phyloP scores from a whole-genome alignment of 2,329 filamentous ascomycete species.

The Exophiala oligosperma region DNA sequence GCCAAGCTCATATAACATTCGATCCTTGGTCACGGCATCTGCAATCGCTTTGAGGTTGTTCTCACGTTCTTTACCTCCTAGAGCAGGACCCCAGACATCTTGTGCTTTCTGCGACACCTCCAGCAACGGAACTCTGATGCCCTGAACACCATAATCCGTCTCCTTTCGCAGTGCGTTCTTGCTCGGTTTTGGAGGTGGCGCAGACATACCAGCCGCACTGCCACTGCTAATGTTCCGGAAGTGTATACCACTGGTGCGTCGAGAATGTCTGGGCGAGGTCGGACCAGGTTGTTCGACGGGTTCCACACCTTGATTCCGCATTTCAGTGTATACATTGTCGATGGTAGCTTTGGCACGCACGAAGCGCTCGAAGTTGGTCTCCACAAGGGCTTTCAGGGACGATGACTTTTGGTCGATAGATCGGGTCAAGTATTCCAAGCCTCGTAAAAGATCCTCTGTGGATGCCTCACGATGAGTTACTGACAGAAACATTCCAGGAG shows the following conservation, averaged over 20 bases:
- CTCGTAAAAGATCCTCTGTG: slow-evolving; percentile 75
- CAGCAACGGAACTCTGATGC: slow-evolving; percentile 82
- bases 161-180: slow-evolving; percentile 93
- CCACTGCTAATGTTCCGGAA: slow-evolving; percentile 57
- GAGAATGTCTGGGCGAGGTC: slow-evolving; percentile 53
- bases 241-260: slow-evolving; percentile 61
- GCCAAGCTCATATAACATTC: slow-evolving; percentile 78
- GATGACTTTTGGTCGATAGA: slow-evolving; percentile 98
- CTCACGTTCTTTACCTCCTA: slow-evolving; percentile 89
- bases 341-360: slow-evolving; percentile 97
- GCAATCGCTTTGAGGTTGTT: slow-evolving; percentile 79
- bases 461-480: slow-evolving; percentile 86
- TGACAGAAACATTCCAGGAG: slow-evolving; percentile 83
- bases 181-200: slow-evolving; percentile 58
- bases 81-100: slow-evolving; percentile 93
- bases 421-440: slow-evolving; percentile 79
- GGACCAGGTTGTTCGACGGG: slow-evolving; percentile 35
- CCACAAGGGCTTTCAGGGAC: slow-evolving; percentile 91
- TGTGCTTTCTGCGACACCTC: slow-evolving; percentile 93
- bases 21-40: slow-evolving; percentile 73
- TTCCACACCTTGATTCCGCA: slow-evolving; percentile 70
- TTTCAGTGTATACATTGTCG: slow-evolving; percentile 97
- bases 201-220: slow-evolving; percentile 40
- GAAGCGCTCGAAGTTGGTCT: slow-evolving; percentile 98
- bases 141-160: slow-evolving; percentile 83